These are phyloP conservation scores for Colletotrichum sansevieriae DNA, from an alignment of 2,329 filamentous ascomycete genomes.

Conservation along the genomic window DNA sequence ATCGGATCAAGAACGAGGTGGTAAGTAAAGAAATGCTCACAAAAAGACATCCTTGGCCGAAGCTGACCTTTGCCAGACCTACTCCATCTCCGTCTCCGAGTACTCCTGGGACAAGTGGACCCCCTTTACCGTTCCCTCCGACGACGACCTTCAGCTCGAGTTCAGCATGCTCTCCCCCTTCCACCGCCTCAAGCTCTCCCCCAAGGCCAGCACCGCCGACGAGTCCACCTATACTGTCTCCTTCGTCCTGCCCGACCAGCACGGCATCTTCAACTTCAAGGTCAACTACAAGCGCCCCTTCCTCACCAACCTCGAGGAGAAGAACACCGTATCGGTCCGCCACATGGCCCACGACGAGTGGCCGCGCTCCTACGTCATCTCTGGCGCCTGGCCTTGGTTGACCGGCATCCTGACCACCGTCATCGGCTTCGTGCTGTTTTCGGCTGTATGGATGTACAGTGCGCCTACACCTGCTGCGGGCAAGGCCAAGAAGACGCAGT, in stretches of 20 bases:
- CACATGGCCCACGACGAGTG: conserved; percentile 99
- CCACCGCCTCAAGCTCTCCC: conserved; percentile 83
- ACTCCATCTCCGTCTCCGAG: conserved; percentile 90
- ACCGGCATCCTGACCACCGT: conserved; percentile 88
- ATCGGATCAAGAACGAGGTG: conserved; percentile 96
- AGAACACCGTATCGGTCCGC: conserved; percentile 92
- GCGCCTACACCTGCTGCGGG: conserved; percentile 56
- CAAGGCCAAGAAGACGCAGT: conserved; percentile 63
- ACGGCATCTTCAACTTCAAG: conserved; percentile 98
- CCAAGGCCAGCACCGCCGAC: conserved; percentile 69
- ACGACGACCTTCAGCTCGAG: conserved; percentile 89
- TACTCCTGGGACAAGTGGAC: conserved; percentile 80
- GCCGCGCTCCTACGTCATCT: conserved; percentile 90
- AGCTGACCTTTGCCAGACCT: conserved; percentile 68
- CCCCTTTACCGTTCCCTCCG: conserved; percentile 77
- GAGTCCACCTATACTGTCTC: conserved; percentile 79
- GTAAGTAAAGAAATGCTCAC: conserved; percentile 68
- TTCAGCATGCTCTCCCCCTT: conserved; percentile 99
- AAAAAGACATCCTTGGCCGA: neutral
- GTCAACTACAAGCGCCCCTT: conserved; percentile 98
- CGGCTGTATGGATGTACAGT: conserved; percentile 86
- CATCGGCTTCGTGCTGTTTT: conserved; percentile 86
- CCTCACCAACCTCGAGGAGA: conserved; percentile 90
- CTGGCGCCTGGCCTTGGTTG: conserved; percentile 94
- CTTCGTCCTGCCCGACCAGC: conserved; percentile 93